Evolutionary conservation across 495 filamentous ascomycete species (phyloP), one percentile per base, ranked within the genome.

Genomic region (Xylaria bambusicola): DNA sequence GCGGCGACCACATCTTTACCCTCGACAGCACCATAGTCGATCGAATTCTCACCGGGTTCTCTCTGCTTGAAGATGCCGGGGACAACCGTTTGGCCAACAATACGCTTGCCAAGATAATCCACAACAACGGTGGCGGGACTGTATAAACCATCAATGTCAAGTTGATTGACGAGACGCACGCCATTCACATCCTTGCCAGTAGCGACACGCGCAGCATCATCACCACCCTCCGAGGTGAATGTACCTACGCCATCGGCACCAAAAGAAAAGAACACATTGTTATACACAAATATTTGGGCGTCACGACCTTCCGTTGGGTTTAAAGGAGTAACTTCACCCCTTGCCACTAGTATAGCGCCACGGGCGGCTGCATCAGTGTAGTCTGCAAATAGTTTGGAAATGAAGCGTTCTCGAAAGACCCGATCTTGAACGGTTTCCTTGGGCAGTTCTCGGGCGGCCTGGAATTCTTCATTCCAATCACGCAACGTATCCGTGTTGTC

Each of bases 381-480:
- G 72, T 99, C 94, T 20, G 95, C 94, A 70, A 96, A 97, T 17
- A 98, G 85, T 78, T 98, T 99, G 17, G 89, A 92, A 15, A 92
- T 90, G 58, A 99, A 79, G 2, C 95, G 85, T 68, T 99, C 94
- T 24, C 94, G 83, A 82, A 98, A 98, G 21, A 99, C 92, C 23
- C 94, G 88, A 64, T 99, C 94, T 68, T 97, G 93, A 18, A 97
- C 90, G 31, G 86, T 89, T 45, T 97, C 93, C 66, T 89, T 91
- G 31, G 92, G 92, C 50, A 98, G 82, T 68, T 99, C 95, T 66
- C 90, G 85, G 3, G 94, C 96, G 6, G 93, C 95, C 69, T 98
- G 95, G 73, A 99, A 96, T 68, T 99, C 95, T 72, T 99, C 95
- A 68, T 99, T 99, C 91, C 95, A 99, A 72, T 99, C 95, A 21